Percentiles rank a stretch among this genome's conserved stretches.
phyloP scores from a whole-genome alignment of 75 land plant genomes.

The Cryptomeria japonica region DNA sequence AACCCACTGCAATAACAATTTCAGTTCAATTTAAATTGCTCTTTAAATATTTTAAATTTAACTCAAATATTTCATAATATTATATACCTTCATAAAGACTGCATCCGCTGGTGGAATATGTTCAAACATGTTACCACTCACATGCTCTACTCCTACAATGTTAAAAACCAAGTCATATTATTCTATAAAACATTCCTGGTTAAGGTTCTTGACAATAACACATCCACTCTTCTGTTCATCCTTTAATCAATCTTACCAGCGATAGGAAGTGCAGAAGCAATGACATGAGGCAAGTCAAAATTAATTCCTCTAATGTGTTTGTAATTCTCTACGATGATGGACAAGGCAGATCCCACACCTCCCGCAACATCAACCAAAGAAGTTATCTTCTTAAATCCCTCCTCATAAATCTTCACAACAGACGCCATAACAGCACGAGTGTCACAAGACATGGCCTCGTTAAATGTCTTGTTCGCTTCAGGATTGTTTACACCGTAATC shows the following conservation, averaged over 20 bases:
- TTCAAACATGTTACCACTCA: slow-evolving; percentile 29
- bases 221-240: too few species aligned
- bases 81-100: too few species aligned
- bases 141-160: slow-evolving; percentile 8
- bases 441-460: slow-evolving; percentile 23
- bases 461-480: slow-evolving; percentile 23
- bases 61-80: too few species aligned
- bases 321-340: slow-evolving; percentile 23
- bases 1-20: too few species aligned
- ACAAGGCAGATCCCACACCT: slow-evolving; percentile 22
- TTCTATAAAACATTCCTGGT: too few species aligned
- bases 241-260: background rate
- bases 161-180: too few species aligned
- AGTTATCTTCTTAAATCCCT: slow-evolving; percentile 20
- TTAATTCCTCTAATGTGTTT: slow-evolving; percentile 41
- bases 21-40: too few species aligned
- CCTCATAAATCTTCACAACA: slow-evolving; percentile 17
- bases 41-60: too few species aligned
- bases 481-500: slow-evolving; percentile 4
- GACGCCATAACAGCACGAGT: slow-evolving; percentile 1
- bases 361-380: slow-evolving; percentile 44
- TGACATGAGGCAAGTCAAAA: slow-evolving; percentile 50
- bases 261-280: slow-evolving; percentile 12
- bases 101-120: background rate
- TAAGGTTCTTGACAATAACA: too few species aligned